Conservation (phyloP, 306 rosid genomes). For the Fragaria vesca region DNA sequence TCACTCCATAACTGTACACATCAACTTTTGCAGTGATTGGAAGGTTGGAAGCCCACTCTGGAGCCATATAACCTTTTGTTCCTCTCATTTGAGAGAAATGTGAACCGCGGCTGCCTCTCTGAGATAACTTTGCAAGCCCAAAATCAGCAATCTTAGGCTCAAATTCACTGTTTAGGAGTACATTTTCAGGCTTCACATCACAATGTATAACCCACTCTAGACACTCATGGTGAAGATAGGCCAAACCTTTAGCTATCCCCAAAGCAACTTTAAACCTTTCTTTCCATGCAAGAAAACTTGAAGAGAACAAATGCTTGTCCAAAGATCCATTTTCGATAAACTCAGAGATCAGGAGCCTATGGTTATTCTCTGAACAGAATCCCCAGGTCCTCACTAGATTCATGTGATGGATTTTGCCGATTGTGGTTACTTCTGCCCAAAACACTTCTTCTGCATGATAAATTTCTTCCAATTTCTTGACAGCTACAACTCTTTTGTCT, state of each 20-base stretch:
- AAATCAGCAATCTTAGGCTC: constrained; percentile 59
- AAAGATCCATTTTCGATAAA: constrained; percentile 43
- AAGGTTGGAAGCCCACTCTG: constrained; percentile 51
- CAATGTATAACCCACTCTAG: constrained; percentile 57
- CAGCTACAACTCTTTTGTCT: constrained; percentile 33
- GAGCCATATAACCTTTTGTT: constrained; percentile 57
- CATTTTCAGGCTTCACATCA: constrained; percentile 65
- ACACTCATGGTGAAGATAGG: constrained; percentile 56
- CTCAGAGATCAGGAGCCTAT: constrained; percentile 45
- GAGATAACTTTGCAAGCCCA: constrained; percentile 39
- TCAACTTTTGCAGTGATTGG: constrained; percentile 56
- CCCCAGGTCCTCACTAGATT: constrained; percentile 52
- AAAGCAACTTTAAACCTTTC: constrained; percentile 37
- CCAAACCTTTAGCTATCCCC: constrained; percentile 42
- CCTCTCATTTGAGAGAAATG: constrained; percentile 33
- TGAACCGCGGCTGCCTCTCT: constrained; percentile 18
- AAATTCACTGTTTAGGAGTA: constrained; percentile 40
- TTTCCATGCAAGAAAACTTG: constrained; percentile 31
- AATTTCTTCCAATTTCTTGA: constrained; percentile 29
- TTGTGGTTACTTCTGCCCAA: constrained; percentile 45
- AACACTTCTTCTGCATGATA: constrained; percentile 43
- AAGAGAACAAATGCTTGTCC: constrained; percentile 23
- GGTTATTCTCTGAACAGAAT: constrained; percentile 43
- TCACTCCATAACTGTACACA: constrained; percentile 54
- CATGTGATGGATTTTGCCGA: constrained; percentile 54